Evolutionary conservation across 805 yeast species (phyloP), one percentile per base, ranked within the genome.

Genomic region (Nakazawaea ambrosiae): DNA sequence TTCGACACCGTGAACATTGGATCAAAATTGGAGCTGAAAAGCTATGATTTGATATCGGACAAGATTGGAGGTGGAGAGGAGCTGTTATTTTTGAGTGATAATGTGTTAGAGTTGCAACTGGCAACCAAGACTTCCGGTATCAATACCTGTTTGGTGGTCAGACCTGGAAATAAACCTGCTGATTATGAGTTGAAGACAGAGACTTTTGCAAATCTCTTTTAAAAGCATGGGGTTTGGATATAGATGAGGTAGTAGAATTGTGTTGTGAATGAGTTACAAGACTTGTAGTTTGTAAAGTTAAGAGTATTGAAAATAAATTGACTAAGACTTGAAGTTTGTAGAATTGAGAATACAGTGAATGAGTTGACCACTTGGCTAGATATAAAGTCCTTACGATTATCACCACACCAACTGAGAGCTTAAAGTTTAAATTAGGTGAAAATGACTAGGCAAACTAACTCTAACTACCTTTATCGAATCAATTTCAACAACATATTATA

Each of bases 1-100:
- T 89, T 76, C 53, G 97, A 89, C 57, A 87, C 95, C 23, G 77
- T 77, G 25, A 85, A 88, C 8, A 75, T 87, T 2, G 97, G 97
- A 0, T 72, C 66, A 43, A 89, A 89, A 53, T 65, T 60, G 14
- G 81, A 73, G 17, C 20, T 55, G 1, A 34, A 48, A 7, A 81
- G 94, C 14, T 89, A 89, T 53, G 45, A 34, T 7, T 70, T 55
- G 23, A 90, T 89, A 19, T 49, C 70, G 8, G 42, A 53, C 9
- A 60, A 50, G 18, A 70, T 81, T 15, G 57, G 50, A 8, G 35
- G 49, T 2, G 46, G 59, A 8, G 36, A 49, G 1, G 46, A 59
- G 1, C 72, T 78, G 2, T 55, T 79, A 19, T 89, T 90, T 49
- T 63, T 85, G 43, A 84, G 94, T 54, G 97, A 90, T 53, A 87